These are phyloP conservation scores for Trichoderma cornu-damae DNA, from an alignment of 2,329 filamentous ascomycete species.

Conservation along the genomic window DNA sequence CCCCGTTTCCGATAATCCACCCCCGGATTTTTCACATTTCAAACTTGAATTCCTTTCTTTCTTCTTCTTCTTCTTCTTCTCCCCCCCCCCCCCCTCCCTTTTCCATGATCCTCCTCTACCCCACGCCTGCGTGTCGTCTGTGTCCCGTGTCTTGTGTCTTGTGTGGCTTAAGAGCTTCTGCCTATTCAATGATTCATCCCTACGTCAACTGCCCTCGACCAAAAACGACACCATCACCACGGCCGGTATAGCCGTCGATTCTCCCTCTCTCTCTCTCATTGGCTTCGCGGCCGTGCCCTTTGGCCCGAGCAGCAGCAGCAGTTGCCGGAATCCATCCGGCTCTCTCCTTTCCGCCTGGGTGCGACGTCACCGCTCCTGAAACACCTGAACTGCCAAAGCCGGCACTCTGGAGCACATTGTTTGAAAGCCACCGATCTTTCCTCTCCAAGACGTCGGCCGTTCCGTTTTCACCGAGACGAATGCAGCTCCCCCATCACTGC, in stretches of 20 bases:
- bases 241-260: not conserved
- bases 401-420: not conserved
- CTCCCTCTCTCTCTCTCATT: too few species aligned
- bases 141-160: not conserved
- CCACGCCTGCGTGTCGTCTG: conserved; percentile 3
- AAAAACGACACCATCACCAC: not conserved
- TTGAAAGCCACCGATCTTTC: not conserved
- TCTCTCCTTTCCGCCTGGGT: not conserved
- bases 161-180: conserved; percentile 8
- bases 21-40: conserved; percentile 20
- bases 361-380: not conserved
- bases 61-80: conserved; percentile 16
- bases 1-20: conserved; percentile 19
- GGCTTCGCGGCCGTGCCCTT: not conserved
- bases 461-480: not conserved
- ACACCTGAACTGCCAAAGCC: not conserved
- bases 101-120: conserved; percentile 15
- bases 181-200: conserved; percentile 8
- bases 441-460: not conserved
- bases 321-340: not conserved
- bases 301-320: conserved; percentile 1
- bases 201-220: not conserved
- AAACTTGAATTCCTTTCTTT: conserved; percentile 17
- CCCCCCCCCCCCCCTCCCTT: too few species aligned
- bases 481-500: not conserved